Evolutionary conservation across 768 basidiomycete species (phyloP).

Genomic region (Lactifluus volemus): DNA sequence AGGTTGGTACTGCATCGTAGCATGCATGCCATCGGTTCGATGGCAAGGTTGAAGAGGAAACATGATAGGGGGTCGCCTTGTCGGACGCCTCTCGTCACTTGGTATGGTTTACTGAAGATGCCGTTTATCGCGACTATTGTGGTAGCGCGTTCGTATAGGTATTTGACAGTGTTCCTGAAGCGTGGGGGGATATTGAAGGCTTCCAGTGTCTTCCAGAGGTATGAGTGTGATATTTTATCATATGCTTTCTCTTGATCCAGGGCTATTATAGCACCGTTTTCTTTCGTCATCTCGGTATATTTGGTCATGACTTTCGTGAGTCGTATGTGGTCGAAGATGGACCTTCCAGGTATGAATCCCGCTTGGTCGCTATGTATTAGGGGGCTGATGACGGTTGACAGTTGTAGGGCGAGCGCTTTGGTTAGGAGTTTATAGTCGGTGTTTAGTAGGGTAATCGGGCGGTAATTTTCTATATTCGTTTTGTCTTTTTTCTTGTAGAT

Average conservation of each 20-base stretch:
- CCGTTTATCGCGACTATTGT: not conserved
- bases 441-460: constrained; percentile 16
- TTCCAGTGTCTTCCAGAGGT: not conserved
- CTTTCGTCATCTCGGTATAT: not conserved
- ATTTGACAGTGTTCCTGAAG: not conserved
- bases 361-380: constrained; percentile 6
- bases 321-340: not conserved
- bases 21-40: not conserved
- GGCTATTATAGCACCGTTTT: not conserved
- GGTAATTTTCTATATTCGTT: constrained; percentile 13
- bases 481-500: not conserved
- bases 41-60: constrained; percentile 1
- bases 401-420: not conserved
- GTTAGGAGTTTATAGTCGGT: constrained; percentile 7
- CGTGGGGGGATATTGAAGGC: not conserved
- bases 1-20: not conserved
- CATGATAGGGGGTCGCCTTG: constrained; percentile 8
- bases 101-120: not conserved
- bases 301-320: not conserved
- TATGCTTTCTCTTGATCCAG: not conserved
- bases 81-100: not conserved
- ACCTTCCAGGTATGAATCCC: not conserved
- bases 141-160: not conserved
- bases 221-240: not conserved
- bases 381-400: not conserved